These are phyloP conservation scores for Pulveroboletus sp. DNA, from an alignment of 768 basidiomycete species.

Conservation along the genomic window DNA sequence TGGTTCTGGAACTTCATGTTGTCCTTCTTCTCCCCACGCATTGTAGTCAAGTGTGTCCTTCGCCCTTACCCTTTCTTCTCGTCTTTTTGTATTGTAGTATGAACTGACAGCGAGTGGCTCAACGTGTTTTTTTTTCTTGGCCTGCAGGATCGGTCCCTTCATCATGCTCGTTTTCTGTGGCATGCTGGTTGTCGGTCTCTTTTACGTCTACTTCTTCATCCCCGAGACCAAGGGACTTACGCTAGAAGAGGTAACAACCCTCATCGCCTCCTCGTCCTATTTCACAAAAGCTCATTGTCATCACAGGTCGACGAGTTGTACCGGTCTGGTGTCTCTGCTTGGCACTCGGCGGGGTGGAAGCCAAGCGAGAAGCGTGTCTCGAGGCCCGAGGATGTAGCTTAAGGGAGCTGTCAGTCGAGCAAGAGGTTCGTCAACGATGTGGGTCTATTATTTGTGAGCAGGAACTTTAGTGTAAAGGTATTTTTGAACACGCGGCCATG, in stretches of 20 bases:
- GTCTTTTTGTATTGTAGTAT: neutral
- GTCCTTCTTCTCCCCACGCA: slow-evolving; percentile 67
- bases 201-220: slow-evolving; percentile 71
- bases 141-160: slow-evolving; percentile 58
- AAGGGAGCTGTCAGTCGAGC: neutral
- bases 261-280: neutral
- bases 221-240: slow-evolving; percentile 80
- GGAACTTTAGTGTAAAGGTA: neutral
- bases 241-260: slow-evolving; percentile 46
- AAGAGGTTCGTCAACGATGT: neutral
- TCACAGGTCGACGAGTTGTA: slow-evolving; percentile 69
- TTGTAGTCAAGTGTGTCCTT: slow-evolving; percentile 45
- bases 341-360: slow-evolving; percentile 58
- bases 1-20: slow-evolving; percentile 78
- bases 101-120: neutral
- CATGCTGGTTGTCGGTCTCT: slow-evolving; percentile 61
- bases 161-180: slow-evolving; percentile 76
- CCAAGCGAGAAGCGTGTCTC: slow-evolving; percentile 40
- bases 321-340: slow-evolving; percentile 59
- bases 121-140: neutral
- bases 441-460: neutral
- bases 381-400: slow-evolving; percentile 9
- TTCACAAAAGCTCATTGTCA: neutral
- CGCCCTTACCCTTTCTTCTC: neutral
- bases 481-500: neutral